Percentiles rank a stretch among this genome's conserved stretches.
Conservation (phyloP, 2,329 filamentous ascomycete genomes). For the Ceratocystis huliohia region DNA sequence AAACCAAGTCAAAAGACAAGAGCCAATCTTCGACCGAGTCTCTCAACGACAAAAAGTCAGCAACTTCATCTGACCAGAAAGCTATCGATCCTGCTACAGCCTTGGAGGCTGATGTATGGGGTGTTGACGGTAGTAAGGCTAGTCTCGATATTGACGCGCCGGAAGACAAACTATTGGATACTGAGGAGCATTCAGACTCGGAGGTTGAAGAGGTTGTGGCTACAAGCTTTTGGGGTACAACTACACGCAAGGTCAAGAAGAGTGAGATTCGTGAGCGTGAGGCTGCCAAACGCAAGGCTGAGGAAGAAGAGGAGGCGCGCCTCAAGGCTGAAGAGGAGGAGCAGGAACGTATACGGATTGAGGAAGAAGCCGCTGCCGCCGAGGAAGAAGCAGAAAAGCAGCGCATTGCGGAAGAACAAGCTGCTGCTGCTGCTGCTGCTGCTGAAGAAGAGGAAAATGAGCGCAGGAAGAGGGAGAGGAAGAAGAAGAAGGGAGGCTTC, state of each 20-base stretch:
- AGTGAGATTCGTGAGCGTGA: slow-evolving; percentile 23
- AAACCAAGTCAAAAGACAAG: slow-evolving; percentile 11
- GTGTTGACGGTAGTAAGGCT: slow-evolving; percentile 24
- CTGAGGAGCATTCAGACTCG: slow-evolving; percentile 23
- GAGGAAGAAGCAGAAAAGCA: slow-evolving; percentile 12
- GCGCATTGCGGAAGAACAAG: slow-evolving; percentile 21
- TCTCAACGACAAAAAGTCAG: slow-evolving; percentile 24
- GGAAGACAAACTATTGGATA: slow-evolving; percentile 20
- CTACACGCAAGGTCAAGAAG: slow-evolving; percentile 28
- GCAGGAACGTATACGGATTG: background rate
- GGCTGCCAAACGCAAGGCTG: slow-evolving; percentile 9
- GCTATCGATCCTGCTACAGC: slow-evolving; percentile 5
- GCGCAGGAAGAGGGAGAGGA: slow-evolving; percentile 26
- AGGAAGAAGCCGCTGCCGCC: slow-evolving; percentile 10
- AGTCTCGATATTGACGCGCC: slow-evolving; percentile 24
- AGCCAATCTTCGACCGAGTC: slow-evolving; percentile 4
- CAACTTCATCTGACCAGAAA: slow-evolving; percentile 8
- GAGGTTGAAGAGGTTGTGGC: slow-evolving; percentile 28
- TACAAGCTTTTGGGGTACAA: slow-evolving; percentile 25
- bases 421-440: slow-evolving; percentile 4
- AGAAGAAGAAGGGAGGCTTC: slow-evolving; percentile 24
- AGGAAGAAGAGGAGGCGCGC: slow-evolving; percentile 14
- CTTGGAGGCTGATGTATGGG: background rate
- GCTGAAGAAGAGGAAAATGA: slow-evolving; percentile 12
- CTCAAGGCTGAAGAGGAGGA: slow-evolving; percentile 17